These are phyloP conservation scores for Coleophoma crateriformis DNA, from an alignment of 2,329 filamentous ascomycete genomes.

Conservation along the genomic window DNA sequence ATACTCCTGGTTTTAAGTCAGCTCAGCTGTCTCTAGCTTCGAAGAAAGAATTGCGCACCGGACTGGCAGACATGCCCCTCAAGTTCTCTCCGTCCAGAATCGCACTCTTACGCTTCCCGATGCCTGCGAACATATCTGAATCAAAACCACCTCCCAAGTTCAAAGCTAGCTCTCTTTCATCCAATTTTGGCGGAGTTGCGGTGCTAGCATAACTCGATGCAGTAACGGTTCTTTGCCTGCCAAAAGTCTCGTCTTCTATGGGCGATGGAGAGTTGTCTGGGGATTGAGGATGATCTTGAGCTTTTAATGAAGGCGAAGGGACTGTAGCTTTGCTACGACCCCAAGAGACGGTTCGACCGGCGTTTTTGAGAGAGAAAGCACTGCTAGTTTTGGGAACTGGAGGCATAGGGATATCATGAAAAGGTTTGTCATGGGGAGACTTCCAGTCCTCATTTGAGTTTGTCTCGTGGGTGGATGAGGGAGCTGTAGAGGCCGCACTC, in stretches of 20 bases:
- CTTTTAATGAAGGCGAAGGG: conserved; percentile 14
- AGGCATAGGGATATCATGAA: conserved; percentile 22
- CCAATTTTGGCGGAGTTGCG: conserved; percentile 24
- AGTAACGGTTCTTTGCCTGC: conserved; percentile 23
- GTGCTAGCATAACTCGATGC: conserved; percentile 28
- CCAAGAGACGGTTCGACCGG: conserved; percentile 27
- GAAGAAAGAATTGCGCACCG: conserved; percentile 13
- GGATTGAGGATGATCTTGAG: conserved; percentile 2
- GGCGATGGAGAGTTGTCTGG: conserved; percentile 9
- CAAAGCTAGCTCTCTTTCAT: conserved; percentile 21
- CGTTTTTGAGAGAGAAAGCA: conserved; percentile 24
- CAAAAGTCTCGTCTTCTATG: conserved; percentile 12
- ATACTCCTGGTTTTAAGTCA: conserved; percentile 11
- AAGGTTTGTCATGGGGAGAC: conserved; percentile 22
- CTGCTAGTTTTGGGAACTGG: conserved; percentile 22
- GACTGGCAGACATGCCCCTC: conserved; percentile 18
- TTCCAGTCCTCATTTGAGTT: conserved; percentile 19
- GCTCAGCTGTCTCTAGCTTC: neutral
- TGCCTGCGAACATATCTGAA: conserved; percentile 26
- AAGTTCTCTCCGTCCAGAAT: conserved; percentile 17
- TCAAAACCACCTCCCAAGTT: conserved; percentile 27
- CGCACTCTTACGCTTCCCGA: conserved; percentile 23
- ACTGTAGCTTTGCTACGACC: conserved; percentile 20
- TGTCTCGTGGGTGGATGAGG: conserved; percentile 25
- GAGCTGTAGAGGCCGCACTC: conserved; percentile 27